Conservation (phyloP, 108 stramenopile genomes). For the Seminavis robusta region DNA sequence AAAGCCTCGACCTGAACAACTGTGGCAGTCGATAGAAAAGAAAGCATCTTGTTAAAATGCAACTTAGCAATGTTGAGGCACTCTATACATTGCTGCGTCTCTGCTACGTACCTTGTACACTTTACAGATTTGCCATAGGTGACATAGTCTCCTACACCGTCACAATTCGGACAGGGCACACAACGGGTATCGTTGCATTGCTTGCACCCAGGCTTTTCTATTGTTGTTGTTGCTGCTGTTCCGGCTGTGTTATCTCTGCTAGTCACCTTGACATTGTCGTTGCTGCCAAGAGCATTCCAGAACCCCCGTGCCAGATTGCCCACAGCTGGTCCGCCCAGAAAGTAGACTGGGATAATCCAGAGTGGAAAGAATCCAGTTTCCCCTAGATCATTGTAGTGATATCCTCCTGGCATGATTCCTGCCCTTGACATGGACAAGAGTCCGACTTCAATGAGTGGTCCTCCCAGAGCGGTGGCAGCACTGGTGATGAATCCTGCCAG, state of each 20-base stretch:
- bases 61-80: too few species aligned
- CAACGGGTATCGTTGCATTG: conserved; percentile 61
- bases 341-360: conserved; percentile 85
- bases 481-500: conserved; percentile 58
- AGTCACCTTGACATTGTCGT: neutral
- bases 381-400: conserved; percentile 76
- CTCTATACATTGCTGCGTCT: conserved; percentile 42
- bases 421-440: conserved; percentile 35
- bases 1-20: conserved; percentile 63
- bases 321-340: conserved; percentile 83
- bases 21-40: too few species aligned
- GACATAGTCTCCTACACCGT: conserved; percentile 60
- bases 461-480: conserved; percentile 74
- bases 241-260: neutral
- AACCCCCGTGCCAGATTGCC: conserved; percentile 80
- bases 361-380: conserved; percentile 84
- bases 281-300: conserved; percentile 50
- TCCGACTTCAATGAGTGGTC: conserved; percentile 77
- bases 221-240: neutral
- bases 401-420: conserved; percentile 33
- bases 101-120: too few species aligned
- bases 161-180: conserved; percentile 75
- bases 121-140: conserved; percentile 65
- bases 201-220: conserved; percentile 26
- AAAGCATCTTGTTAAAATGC: too few species aligned